Conservation (phyloP, 2,329 filamentous ascomycete genomes). For the Albophoma yamanashiensis region DNA sequence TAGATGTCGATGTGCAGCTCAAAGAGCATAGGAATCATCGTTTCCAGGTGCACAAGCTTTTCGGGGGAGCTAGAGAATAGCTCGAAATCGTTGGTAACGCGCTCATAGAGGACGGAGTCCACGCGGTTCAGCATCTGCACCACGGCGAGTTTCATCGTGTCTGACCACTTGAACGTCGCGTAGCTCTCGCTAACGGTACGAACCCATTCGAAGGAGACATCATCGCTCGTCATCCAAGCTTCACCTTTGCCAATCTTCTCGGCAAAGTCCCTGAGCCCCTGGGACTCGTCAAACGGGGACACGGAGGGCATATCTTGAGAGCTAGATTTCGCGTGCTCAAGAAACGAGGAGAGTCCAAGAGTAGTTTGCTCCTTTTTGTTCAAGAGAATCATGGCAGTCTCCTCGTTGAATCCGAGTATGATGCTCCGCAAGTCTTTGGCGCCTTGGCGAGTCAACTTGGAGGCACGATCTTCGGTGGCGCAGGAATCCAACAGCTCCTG, state of each 20-base stretch:
- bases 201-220: constrained; percentile 50
- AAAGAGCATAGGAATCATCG: constrained; percentile 46
- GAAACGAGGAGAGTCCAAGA: constrained; percentile 47
- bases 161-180: constrained; percentile 43
- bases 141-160: constrained; percentile 43
- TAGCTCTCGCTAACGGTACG: constrained; percentile 40
- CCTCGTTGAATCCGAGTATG: constrained; percentile 40
- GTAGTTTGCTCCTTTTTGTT: constrained; percentile 41
- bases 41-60: constrained; percentile 23
- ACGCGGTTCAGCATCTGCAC: constrained; percentile 44
- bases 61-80: constrained; percentile 13
- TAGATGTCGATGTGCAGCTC: constrained; percentile 53
- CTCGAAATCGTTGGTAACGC: constrained; percentile 31
- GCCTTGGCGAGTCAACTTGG: constrained; percentile 33
- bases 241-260: constrained; percentile 28
- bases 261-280: constrained; percentile 42
- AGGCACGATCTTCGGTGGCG: constrained; percentile 37
- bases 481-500: constrained; percentile 42
- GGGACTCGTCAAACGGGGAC: constrained; percentile 39
- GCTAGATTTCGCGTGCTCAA: constrained; percentile 50
- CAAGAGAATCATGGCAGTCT: constrained; percentile 40
- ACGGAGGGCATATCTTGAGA: constrained; percentile 37
- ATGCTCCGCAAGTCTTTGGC: constrained; percentile 39
- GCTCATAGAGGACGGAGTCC: constrained; percentile 40
- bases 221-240: constrained; percentile 42